These are phyloP conservation scores for Boletales sp. DNA, from an alignment of 768 basidiomycete species.

Conservation along the genomic window DNA sequence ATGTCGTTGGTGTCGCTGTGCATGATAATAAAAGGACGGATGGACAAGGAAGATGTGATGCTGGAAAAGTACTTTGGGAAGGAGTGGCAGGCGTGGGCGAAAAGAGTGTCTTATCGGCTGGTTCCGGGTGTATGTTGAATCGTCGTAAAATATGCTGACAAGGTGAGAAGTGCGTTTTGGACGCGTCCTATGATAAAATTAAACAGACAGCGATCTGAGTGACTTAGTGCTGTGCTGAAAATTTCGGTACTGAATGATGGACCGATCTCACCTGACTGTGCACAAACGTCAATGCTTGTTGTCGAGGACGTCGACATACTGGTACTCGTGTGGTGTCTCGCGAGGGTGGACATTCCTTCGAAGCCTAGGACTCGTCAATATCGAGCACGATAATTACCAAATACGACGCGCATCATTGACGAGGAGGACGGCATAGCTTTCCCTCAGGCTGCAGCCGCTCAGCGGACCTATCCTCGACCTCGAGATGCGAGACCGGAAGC, in stretches of 20 bases:
- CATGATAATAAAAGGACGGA: constrained; percentile 3
- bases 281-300: neutral
- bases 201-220: too few relatives aligned
- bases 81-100: constrained; percentile 14
- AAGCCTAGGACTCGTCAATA: constrained; percentile 45
- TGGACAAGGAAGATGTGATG: constrained; percentile 16
- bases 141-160: too few relatives aligned
- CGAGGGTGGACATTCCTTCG: constrained; percentile 80
- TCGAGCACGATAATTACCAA: neutral
- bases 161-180: too few relatives aligned
- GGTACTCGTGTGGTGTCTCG: constrained; percentile 69
- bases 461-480: constrained; percentile 75
- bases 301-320: neutral
- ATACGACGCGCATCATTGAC: constrained; percentile 62
- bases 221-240: too few relatives aligned
- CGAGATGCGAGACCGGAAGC: constrained; percentile 61
- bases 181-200: too few relatives aligned
- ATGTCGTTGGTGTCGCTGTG: neutral
- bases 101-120: constrained; percentile 11
- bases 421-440: constrained; percentile 69
- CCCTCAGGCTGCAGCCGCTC: constrained; percentile 81
- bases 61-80: constrained; percentile 16
- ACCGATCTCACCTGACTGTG: constrained; percentile 61
- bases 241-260: too few relatives aligned
- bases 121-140: constrained; percentile 12